phyloP scores from a whole-genome alignment of 164 flowering plant species.

The Echeveria elegans region DNA sequence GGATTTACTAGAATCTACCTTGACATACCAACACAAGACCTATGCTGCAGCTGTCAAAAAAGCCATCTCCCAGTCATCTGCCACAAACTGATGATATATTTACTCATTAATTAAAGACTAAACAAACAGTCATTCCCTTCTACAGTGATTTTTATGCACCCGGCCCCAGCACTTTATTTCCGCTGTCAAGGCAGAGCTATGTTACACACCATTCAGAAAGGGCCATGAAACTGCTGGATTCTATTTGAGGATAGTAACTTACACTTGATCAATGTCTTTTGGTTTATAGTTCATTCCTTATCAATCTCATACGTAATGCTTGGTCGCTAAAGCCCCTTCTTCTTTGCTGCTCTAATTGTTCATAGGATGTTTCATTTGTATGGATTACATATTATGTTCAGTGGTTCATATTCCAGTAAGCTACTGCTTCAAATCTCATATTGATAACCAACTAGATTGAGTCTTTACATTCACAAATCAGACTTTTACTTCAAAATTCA shows the following conservation, averaged over 20 bases:
- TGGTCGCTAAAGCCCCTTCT: too few relatives aligned
- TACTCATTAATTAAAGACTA: background rate
- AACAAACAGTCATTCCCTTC: background rate
- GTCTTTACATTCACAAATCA: too few relatives aligned
- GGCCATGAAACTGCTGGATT: background rate
- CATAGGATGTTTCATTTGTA: background rate
- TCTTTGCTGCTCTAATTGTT: background rate
- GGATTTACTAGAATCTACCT: constrained; percentile 4
- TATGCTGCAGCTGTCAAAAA: background rate
- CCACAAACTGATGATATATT: background rate
- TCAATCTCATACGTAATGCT: background rate
- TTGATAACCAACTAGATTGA: too few relatives aligned
- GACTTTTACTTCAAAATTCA: too few relatives aligned
- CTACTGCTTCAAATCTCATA: too few relatives aligned
- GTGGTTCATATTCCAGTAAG: too few relatives aligned
- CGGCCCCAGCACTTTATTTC: background rate
- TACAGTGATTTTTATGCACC: background rate
- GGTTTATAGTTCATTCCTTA: too few relatives aligned
- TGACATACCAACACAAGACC: constrained; percentile 4
- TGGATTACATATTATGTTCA: background rate
- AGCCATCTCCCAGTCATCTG: constrained; percentile 1
- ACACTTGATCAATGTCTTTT: too few relatives aligned
- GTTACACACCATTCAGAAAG: background rate
- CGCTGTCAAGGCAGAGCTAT: background rate
- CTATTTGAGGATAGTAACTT: too few relatives aligned